Evolutionary conservation across 805 yeast genomes (phyloP).

Genomic region (Dipodascopsis tothii): DNA sequence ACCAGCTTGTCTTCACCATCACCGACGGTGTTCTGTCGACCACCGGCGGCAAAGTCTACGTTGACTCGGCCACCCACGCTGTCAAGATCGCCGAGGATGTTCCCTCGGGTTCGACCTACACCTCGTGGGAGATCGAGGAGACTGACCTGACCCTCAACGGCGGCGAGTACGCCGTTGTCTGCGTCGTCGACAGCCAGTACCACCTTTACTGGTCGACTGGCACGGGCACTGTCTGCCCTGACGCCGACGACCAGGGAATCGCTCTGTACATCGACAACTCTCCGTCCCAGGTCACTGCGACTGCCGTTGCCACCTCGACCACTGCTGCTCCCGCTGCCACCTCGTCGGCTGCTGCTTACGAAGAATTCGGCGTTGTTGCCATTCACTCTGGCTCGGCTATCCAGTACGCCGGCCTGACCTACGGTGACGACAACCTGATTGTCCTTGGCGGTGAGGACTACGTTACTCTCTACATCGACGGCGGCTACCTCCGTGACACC

Average conservation of each 20-base stretch:
- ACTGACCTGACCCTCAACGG: conserved; percentile 8
- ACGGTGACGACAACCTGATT: conserved; percentile 8
- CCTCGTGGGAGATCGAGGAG: conserved; percentile 10
- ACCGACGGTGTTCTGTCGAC: no score
- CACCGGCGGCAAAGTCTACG: conserved; percentile 12
- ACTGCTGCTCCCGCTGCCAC: neutral
- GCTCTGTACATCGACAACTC: conserved; percentile 2
- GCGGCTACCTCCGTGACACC: no score
- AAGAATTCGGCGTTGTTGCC: conserved; percentile 4
- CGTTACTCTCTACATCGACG: conserved; percentile 5
- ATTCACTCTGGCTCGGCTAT: conserved; percentile 11
- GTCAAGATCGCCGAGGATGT: conserved; percentile 7
- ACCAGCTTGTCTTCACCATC: no score
- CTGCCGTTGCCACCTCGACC: conserved; percentile 3
- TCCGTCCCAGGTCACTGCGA: neutral
- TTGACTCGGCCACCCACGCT: conserved; percentile 8
- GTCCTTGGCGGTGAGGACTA: conserved; percentile 1
- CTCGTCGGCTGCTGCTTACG: neutral
- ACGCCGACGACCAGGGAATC: no score
- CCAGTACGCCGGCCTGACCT: conserved; percentile 10
- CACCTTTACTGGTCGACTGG: conserved; percentile 12
- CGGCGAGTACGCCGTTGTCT: conserved; percentile 6
- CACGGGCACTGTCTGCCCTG: no score
- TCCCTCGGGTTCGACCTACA: conserved; percentile 4
- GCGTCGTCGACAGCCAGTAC: conserved; percentile 5